Percentiles rank a stretch among this genome's conserved stretches.
These are phyloP conservation scores for Furcasterigmium sp. DNA, from an alignment of 2,329 filamentous ascomycete species.

Conservation along the genomic window DNA sequence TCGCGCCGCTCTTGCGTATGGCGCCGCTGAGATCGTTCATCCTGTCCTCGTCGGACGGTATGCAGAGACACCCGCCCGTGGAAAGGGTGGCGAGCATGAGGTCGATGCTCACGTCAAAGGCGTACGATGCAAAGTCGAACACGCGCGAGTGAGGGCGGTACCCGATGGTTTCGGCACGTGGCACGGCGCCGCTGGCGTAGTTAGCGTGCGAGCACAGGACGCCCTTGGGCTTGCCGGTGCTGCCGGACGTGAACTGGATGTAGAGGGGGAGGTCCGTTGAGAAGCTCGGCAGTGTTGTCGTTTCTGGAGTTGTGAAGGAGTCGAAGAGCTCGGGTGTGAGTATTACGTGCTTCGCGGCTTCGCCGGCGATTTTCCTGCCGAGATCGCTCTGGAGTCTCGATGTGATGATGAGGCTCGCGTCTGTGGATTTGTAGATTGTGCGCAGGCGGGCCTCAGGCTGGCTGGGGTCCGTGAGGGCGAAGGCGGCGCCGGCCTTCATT, in stretches of 20 bases:
- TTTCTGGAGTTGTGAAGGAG: slow-evolving; percentile 7
- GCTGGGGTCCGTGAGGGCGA: slow-evolving; percentile 40
- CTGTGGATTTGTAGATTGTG: slow-evolving; percentile 38
- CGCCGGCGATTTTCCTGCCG: slow-evolving; percentile 28
- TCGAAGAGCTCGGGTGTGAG: slow-evolving; percentile 20
- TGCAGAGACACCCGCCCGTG: slow-evolving; percentile 44
- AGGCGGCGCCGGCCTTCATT: slow-evolving; percentile 43
- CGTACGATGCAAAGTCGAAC: slow-evolving; percentile 46
- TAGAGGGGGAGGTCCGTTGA: slow-evolving; percentile 31
- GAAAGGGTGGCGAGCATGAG: slow-evolving; percentile 50
- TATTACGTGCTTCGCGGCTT: slow-evolving; percentile 23
- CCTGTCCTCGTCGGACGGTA: slow-evolving; percentile 48
- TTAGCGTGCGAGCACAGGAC: slow-evolving; percentile 47
- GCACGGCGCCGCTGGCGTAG: slow-evolving; percentile 39
- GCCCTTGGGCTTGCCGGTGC: slow-evolving; percentile 59
- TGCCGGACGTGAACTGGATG: slow-evolving; percentile 62
- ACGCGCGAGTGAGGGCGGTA: slow-evolving; percentile 35
- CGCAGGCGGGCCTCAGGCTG: slow-evolving; percentile 38
- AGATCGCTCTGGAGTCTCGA: slow-evolving; percentile 31
- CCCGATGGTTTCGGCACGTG: slow-evolving; percentile 34
- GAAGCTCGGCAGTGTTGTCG: slow-evolving; percentile 3
- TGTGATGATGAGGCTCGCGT: slow-evolving; percentile 31
- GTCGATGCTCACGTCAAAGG: slow-evolving; percentile 50
- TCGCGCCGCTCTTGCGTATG: slow-evolving; percentile 36
- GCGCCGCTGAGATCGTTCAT: slow-evolving; percentile 44